Evolutionary conservation across 2,329 filamentous ascomycete species (phyloP), one percentile per base, ranked within the genome.

Genomic region (Aspergillus nomiae): DNA sequence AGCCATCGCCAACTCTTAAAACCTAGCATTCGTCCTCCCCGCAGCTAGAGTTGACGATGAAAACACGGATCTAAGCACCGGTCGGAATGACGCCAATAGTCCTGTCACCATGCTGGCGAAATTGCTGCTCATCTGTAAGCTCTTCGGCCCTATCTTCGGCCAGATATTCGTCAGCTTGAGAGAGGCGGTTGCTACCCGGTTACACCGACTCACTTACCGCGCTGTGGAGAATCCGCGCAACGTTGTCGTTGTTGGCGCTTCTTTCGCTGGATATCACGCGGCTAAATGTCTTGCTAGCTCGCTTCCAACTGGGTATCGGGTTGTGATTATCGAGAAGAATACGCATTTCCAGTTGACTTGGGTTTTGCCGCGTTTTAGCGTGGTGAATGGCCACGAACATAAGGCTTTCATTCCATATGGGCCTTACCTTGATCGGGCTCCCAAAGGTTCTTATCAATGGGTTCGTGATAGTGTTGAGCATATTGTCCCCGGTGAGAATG

Each of bases 291-390:
- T 89, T 5, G 77, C 82, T n/a, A 74, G 78, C 26, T 76, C 80
- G 5, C 72, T 89, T 0, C 83, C 85, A 0, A 78, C 80, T 0
- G 74, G 81, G 38, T 87, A 83, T 71, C 79, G 80, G 4, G 81
- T 88, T 4, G 75, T 89, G 0, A 75, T 89, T 4, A 71, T 89
- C 32, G 87, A 90, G 72, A 84, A 83, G 53, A 86, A 87, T 70
- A 83, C 81, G 4, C 86, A 89, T 72, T 86, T 89, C 71, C 83
- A 89, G 65, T 87, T 85, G 68, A 84, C 85, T 0, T 89, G 86
- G 81, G 81, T 84, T 14, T 81, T 89, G 43, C 87, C 87, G 0
- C 81, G 87, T 4, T 87, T 85, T 70, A 84, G 81, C 46, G 86
- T 89, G 16, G 76, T 85, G 6, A 73, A 78, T n/a, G 83, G 81